Conservation (phyloP, 257 asterid species). For the Leptodermis oblonga region DNA sequence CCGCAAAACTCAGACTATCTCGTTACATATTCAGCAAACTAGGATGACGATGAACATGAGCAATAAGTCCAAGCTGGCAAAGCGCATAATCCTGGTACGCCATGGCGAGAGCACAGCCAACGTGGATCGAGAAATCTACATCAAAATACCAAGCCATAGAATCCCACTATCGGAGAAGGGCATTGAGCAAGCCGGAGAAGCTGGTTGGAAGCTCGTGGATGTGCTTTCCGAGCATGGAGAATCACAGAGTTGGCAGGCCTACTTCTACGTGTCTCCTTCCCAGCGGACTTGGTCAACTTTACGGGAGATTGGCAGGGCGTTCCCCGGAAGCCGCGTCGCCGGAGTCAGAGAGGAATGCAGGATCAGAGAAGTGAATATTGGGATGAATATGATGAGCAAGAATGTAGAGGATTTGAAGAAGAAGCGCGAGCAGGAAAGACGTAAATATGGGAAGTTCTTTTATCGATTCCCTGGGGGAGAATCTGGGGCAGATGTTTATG, state of each 20-base stretch:
- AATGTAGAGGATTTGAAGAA: background rate
- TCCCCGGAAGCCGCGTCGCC: background rate
- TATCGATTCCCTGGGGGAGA: background rate
- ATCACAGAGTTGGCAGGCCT: background rate
- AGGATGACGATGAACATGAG: no score
- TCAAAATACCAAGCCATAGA: slow-evolving; percentile 20
- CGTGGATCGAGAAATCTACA: slow-evolving; percentile 12
- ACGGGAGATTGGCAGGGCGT: background rate
- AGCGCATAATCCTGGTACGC: slow-evolving; percentile 32
- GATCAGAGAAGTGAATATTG: background rate
- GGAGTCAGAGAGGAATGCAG: background rate
- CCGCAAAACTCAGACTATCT: no score
- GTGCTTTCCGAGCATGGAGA: background rate
- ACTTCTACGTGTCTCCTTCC: slow-evolving; percentile 1
- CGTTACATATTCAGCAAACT: no score
- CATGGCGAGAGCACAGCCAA: slow-evolving; percentile 33
- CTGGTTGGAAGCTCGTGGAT: slow-evolving; percentile 13
- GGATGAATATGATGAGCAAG: background rate
- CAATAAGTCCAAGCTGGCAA: no score
- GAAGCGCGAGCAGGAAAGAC: background rate
- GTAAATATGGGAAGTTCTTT: background rate
- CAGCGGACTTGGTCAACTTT: background rate
- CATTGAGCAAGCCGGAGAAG: slow-evolving; percentile 20
- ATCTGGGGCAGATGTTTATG: slow-evolving; percentile 3
- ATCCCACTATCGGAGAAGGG: slow-evolving; percentile 23